Base-by-base conservation (phyloP, 2,329 filamentous ascomycete genomes). In the Aureobasidium leucospermi region DNA sequence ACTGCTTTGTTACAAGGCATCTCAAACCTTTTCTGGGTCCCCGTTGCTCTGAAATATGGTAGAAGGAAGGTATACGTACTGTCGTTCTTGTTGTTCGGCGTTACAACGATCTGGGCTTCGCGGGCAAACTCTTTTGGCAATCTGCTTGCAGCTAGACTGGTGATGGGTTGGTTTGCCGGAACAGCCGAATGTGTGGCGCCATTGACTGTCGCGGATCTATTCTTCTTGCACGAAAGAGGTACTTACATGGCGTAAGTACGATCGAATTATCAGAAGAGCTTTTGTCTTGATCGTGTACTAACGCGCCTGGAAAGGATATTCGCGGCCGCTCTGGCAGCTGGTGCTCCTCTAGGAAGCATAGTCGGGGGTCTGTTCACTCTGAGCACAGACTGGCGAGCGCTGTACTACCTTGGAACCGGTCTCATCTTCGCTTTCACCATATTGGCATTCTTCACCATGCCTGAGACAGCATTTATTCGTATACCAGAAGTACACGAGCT, bases 181-280 rank as follows among this genome's bases (percentile, higher is more conserved):
- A 78, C 80, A 7, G 81, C 77, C 1, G 81, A 84, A 61, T 72
- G 68, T 61, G 61, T 75, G 4, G 72, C 78, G 1, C 80, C 79
- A 0, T 70, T 80, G 7, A 81, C 79, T 1, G 80, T 83, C 47
- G 71, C 79, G 2, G 81, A 84, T 62, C 68, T 83, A 32, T 84
- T 83, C 68, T 84, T 82, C 66, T 69, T 84, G 15, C 81, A 84
- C 61, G 78, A 84, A 65, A 73, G 81, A 55, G 80, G 79, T 1
- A 69, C 73, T 1, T 70, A 80, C 42, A 83, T 81, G 78, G 76
- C 78, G 63, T 76, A 66, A 64, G 75, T 70, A 62, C 29, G 61
- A 15, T 8, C 8, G 32, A 6, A 60, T 16, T 1, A 38, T 23
- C 38, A 66, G 65, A 38, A 60, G 67, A 23, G 68, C 16, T 13